Percentiles rank a stretch among this genome's conserved stretches.
Evolutionary conservation across 2,329 filamentous ascomycete species (phyloP).

Genomic region (Trematosphaeria pertusa): DNA sequence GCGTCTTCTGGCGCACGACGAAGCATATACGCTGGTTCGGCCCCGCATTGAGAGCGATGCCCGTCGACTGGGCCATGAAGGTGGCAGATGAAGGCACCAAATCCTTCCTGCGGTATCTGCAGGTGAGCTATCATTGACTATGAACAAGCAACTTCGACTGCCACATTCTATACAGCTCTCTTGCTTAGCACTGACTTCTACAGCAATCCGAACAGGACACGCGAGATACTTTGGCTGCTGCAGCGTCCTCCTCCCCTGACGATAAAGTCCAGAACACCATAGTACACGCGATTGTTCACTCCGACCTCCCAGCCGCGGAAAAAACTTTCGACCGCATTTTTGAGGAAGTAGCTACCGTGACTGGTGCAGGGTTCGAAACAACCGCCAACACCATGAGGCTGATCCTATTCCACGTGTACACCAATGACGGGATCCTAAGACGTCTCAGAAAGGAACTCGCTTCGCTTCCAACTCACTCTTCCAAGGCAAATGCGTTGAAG

Average conservation of each 20-base stretch:
- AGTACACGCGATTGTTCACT: slow-evolving; percentile 15
- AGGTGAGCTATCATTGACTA: no score
- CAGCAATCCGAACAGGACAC: slow-evolving; percentile 17
- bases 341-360: slow-evolving; percentile 30
- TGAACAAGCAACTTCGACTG: no score
- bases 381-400: slow-evolving; percentile 30
- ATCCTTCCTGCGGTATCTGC: slow-evolving; percentile 12
- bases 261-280: no score
- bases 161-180: no score
- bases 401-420: slow-evolving; percentile 29
- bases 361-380: slow-evolving; percentile 36
- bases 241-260: no score
- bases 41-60: slow-evolving; percentile 12
- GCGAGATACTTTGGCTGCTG: no score
- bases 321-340: slow-evolving; percentile 21
- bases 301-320: slow-evolving; percentile 22
- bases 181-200: background rate
- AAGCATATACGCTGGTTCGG: slow-evolving; percentile 17
- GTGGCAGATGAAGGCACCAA: slow-evolving; percentile 12
- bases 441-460: slow-evolving; percentile 24
- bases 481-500: slow-evolving; percentile 6
- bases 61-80: slow-evolving; percentile 13
- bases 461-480: slow-evolving; percentile 1
- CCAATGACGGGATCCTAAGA: slow-evolving; percentile 14
- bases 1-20: slow-evolving; percentile 13